Percentiles rank a stretch among this genome's conserved stretches.
Conservation (phyloP, 257 asterid genomes). For the Nicotiana tomentosiformis region DNA sequence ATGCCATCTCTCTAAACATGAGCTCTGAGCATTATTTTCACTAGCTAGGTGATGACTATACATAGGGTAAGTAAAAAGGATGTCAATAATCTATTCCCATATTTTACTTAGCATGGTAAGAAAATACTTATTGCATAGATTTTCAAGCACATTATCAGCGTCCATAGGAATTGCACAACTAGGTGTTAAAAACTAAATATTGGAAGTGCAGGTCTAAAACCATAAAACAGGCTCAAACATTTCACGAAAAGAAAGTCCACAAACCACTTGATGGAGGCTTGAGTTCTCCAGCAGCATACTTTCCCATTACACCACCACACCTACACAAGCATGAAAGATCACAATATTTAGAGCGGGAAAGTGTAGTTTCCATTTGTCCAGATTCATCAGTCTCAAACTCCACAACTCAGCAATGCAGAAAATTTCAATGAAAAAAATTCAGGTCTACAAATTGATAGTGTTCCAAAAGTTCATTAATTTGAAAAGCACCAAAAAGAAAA, state of each 20-base stretch:
- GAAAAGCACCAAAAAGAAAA: background rate
- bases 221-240: background rate
- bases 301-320: slow-evolving; percentile 99
- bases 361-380: background rate
- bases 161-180: background rate
- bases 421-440: background rate
- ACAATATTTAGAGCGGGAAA: background rate
- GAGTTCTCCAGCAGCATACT: slow-evolving; percentile 97
- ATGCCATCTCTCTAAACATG: background rate
- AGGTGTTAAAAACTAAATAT: background rate
- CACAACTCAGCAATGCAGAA: background rate
- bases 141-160: background rate
- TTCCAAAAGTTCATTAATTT: background rate
- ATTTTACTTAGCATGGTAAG: background rate
- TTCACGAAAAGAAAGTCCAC: slow-evolving; percentile 21
- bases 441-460: background rate
- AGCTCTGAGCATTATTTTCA: background rate
- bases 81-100: background rate
- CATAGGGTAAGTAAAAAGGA: background rate
- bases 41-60: background rate
- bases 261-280: slow-evolving; percentile 88
- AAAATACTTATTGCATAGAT: background rate
- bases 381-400: background rate
- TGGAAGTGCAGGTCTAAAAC: background rate
- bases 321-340: slow-evolving; percentile 24